These are phyloP conservation scores for Drosera capensis DNA, from an alignment of 148 eudicot genomes.

Conservation along the genomic window DNA sequence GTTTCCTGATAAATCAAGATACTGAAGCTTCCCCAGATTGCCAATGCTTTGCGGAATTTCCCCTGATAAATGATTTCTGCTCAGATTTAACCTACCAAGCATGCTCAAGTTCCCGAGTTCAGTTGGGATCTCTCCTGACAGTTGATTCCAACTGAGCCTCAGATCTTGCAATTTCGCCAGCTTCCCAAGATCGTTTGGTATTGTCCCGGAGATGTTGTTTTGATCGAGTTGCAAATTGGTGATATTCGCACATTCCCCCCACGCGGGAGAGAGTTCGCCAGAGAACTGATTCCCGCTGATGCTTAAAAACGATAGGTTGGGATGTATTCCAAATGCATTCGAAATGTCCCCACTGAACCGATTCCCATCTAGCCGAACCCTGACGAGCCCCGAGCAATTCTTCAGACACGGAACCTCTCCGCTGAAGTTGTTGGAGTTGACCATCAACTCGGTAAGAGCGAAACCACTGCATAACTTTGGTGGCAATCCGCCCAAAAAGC, in stretches of 20 bases:
- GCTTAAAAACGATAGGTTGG: conserved; percentile 11
- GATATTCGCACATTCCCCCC: conserved; percentile 17
- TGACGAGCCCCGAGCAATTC: conserved; percentile 39
- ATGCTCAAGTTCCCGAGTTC: conserved; percentile 27
- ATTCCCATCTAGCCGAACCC: conserved; percentile 55
- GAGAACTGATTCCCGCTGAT: conserved; percentile 17
- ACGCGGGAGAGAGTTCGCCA: conserved; percentile 11
- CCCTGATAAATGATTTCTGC: conserved; percentile 46
- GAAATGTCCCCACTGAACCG: conserved; percentile 17
- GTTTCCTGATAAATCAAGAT: conserved; percentile 43
- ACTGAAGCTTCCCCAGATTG: conserved; percentile 2
- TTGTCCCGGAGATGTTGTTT: conserved; percentile 27
- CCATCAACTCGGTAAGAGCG: neutral
- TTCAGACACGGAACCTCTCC: conserved; percentile 69
- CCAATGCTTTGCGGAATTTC: conserved; percentile 22
- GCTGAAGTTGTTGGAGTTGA: neutral
- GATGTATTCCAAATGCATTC: conserved; percentile 16
- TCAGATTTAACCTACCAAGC: conserved; percentile 34
- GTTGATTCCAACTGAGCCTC: conserved; percentile 14
- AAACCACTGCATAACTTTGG: neutral
- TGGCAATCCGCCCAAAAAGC: neutral
- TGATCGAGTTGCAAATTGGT: conserved; percentile 25
- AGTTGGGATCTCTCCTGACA: conserved; percentile 20
- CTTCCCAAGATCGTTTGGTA: conserved; percentile 27
- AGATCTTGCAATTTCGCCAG: conserved; percentile 11